A percentile compares a stretch with the other conserved stretches of the same genome.
Conservation (phyloP, 768 basidiomycete genomes). For the Lentinula sp. region DNA sequence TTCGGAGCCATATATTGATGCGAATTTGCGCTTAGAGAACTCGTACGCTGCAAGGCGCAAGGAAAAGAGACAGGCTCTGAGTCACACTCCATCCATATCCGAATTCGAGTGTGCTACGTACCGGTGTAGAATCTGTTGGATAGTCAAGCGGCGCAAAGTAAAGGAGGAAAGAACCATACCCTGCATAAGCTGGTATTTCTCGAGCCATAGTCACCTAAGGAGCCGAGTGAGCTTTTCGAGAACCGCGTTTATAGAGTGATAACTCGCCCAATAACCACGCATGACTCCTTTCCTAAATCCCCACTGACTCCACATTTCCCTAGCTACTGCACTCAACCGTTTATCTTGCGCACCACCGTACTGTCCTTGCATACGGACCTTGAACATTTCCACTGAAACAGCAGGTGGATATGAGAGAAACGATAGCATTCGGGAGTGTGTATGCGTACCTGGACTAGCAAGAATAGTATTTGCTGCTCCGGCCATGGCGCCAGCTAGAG, state of each 20-base stretch:
- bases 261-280: slow-evolving; percentile 89
- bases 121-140: slow-evolving; percentile 61
- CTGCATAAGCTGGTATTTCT: slow-evolving; percentile 96
- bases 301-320: slow-evolving; percentile 83
- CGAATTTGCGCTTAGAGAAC: slow-evolving; percentile 77
- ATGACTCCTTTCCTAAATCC: slow-evolving; percentile 87
- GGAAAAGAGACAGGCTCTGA: not conserved
- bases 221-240: not conserved
- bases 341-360: slow-evolving; percentile 82
- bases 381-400: slow-evolving; percentile 88
- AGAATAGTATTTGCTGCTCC: slow-evolving; percentile 87
- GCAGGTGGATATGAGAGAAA: not conserved
- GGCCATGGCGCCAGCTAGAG: slow-evolving; percentile 85
- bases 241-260: not conserved
- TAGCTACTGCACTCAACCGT: slow-evolving; percentile 60
- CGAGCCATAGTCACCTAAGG: slow-evolving; percentile 78
- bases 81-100: not conserved
- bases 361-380: slow-evolving; percentile 96
- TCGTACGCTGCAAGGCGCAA: slow-evolving; percentile 61
- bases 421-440: not conserved
- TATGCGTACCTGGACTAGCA: slow-evolving; percentile 72
- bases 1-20: slow-evolving; percentile 52
- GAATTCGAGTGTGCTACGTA: slow-evolving; percentile 14
- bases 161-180: slow-evolving; percentile 35
- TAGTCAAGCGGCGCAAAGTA: not conserved